Base-by-base conservation (phyloP, 148 eudicot species). In the Dysphania ambrosioides region DNA sequence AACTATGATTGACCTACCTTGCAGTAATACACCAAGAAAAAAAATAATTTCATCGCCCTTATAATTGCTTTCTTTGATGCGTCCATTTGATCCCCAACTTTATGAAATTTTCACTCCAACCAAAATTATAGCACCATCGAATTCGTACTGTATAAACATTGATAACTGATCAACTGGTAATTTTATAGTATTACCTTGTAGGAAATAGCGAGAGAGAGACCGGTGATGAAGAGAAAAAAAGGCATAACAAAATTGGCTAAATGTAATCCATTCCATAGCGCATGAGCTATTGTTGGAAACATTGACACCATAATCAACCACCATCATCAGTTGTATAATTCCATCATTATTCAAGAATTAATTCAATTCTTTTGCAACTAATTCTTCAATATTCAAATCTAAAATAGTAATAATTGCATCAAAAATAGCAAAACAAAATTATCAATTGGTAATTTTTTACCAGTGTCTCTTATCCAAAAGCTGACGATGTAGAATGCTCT, bases 201-300 rank as follows among this genome's bases (percentile, higher is more conserved):
- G 41, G 75, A 88, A 83, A 90, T 84, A 62, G 96, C 93, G 24
- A 89, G 86, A 69, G 98, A 87, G 79, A 90, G 78, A 44, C 98
- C 98, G 71, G 90, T 92, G 62, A 88, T 82, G 72, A 93, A 93
- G 42, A 93, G 93, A 77, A 93, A 93, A 80, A 90, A 90, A 38
- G 98, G 96, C 96, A 90, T 90, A 51, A 93, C 98, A 78, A 90
- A 82, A 78, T 93, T 93, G 18, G 98, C 98, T 83, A 93, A 84
- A 73, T 87, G 91, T 42, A 90, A 62, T 41, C 98, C 96, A 85
- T 87, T 80, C 98, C 98, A 93, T 12, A 93, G 96, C 61, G 86
- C 85, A 84, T 93, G 98, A 58, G 87, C 87, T 77, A 93, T 87
- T 51, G 61, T 12, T 10, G 98, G 96, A 51, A 88, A 87, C 75